Evolutionary conservation across 2,329 filamentous ascomycete genomes (phyloP).

Genomic region (Tothia fuscella): DNA sequence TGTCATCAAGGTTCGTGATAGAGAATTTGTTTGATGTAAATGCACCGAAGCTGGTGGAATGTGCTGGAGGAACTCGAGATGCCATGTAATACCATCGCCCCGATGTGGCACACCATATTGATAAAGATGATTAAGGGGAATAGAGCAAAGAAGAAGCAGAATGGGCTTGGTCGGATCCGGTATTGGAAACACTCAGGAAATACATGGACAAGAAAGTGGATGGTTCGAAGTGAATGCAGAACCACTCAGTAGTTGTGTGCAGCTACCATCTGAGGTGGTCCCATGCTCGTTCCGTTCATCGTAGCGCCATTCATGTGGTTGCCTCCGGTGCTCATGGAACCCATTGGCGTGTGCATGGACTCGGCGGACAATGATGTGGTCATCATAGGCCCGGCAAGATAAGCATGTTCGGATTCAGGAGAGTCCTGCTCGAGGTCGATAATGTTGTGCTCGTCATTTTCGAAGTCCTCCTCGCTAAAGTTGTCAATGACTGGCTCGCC

Average conservation of each 20-base stretch:
- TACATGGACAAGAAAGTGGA: too few relatives aligned
- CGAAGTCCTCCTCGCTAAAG: conserved; percentile 63
- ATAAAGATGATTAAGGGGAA: too few relatives aligned
- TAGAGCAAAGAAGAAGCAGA: too few relatives aligned
- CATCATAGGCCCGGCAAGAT: conserved; percentile 4
- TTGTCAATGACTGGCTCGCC: conserved; percentile 48
- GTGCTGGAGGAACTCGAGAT: too few relatives aligned
- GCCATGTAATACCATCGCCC: too few relatives aligned
- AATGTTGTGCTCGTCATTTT: conserved; percentile 72
- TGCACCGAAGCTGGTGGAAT: too few relatives aligned
- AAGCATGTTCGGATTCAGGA: conserved; percentile 28
- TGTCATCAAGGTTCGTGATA: too few relatives aligned
- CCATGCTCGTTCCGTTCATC: conserved; percentile 10
- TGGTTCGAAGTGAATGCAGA: too few relatives aligned
- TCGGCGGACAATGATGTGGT: conserved; percentile 6
- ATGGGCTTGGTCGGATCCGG: too few relatives aligned
- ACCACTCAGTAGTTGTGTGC: conserved; percentile 11
- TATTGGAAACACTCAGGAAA: too few relatives aligned
- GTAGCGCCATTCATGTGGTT: conserved; percentile 10
- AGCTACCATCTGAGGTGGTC: conserved; percentile 10
- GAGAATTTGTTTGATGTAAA: too few relatives aligned
- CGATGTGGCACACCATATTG: too few relatives aligned
- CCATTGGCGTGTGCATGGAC: conserved; percentile 3
- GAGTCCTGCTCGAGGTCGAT: conserved; percentile 70
- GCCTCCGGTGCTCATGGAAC: conserved; percentile 10